Base-by-base conservation (phyloP, 2,329 filamentous ascomycete species). In the Balansia obtecta region DNA sequence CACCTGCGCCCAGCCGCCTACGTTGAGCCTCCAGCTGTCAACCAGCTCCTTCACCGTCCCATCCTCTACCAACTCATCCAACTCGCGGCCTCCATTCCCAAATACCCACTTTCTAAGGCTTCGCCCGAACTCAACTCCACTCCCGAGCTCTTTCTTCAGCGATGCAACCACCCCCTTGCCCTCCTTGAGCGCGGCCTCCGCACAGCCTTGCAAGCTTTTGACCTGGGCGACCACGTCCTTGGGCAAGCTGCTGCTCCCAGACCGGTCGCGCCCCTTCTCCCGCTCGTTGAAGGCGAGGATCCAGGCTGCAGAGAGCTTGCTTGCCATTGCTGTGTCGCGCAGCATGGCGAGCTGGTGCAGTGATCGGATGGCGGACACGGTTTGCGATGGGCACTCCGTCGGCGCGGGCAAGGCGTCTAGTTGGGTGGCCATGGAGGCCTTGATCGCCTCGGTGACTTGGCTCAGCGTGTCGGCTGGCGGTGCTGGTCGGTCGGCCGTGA, bases 201-300 rank as follows among this genome's bases (percentile, higher is more conserved):
- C 65, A 0, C 57, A 54, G 0, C 53, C 37, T 8, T 63, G 63
- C 37, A 72, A 51, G 1, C 55, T 54, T 57, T 69, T 72, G 11
- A 67, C 52, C 22, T 64, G 60, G 1, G 61, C 30, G 11, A 65
- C 54, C 1, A 66, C 58, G 1, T 70, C 69, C 41, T 69, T 70
- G 2, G 65, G 63, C 10, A 71, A 55, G 11, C 60, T 62, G 45
- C 62, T 68, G 53, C 64, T 65, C 1, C 67, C 68, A 0, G 66
- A 70, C 6, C 65, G 59, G 45, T 70, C 68, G 4, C 65, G 61
- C 43, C 68, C 66, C 52, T 66, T 70, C 49, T 68, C 64, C 5
- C 62, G 62, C n/a, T 69, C 66, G 44, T 67, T 66, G 45, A 65
- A 65, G 1, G 54, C 45, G 2, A 65, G 50, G 2, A 71, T 59